phyloP scores from a whole-genome alignment of 768 basidiomycete species.

The Thelephora ganbajun region DNA sequence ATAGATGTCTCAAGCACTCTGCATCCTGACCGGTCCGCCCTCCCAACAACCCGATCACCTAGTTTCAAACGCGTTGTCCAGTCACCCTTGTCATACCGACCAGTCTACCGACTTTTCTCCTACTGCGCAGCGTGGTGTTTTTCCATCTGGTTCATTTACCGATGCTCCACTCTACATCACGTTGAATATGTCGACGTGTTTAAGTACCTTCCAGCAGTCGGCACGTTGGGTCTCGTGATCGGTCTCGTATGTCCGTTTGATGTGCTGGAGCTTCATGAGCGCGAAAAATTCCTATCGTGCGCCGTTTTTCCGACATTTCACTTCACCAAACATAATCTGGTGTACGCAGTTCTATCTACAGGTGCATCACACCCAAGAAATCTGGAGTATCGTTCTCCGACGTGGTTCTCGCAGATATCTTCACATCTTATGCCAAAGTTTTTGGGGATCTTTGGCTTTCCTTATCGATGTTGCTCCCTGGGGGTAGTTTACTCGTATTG shows the following conservation, averaged over 20 bases:
- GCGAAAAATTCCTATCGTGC: slow-evolving; percentile 69
- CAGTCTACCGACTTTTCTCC: slow-evolving; percentile 55
- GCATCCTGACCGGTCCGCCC: slow-evolving; percentile 23
- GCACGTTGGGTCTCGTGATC: slow-evolving; percentile 41
- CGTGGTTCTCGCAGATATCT: slow-evolving; percentile 86
- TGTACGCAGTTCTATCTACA: slow-evolving; percentile 42
- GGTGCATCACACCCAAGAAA: slow-evolving; percentile 59
- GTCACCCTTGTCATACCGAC: slow-evolving; percentile 31
- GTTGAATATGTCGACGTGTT: slow-evolving; percentile 52
- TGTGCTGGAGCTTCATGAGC: slow-evolving; percentile 51
- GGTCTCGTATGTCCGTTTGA: slow-evolving; percentile 56
- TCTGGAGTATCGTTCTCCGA: slow-evolving; percentile 76
- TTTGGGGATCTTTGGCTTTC: slow-evolving; percentile 91
- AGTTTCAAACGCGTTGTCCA: slow-evolving; percentile 24
- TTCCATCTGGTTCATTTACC: slow-evolving; percentile 56
- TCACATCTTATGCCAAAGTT: slow-evolving; percentile 95
- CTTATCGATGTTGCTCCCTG: slow-evolving; percentile 71
- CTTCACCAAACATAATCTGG: not conserved
- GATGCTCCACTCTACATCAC: slow-evolving; percentile 43
- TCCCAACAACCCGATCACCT: slow-evolving; percentile 12
- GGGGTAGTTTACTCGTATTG: slow-evolving; percentile 56
- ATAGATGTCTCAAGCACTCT: slow-evolving; percentile 64
- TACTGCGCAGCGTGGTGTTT: slow-evolving; percentile 49
- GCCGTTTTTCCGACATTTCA: slow-evolving; percentile 12
- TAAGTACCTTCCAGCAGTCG: slow-evolving; percentile 63